These are phyloP conservation scores for Vitis rotundifolia DNA, from an alignment of 164 flowering plant genomes.

Conservation along the genomic window DNA sequence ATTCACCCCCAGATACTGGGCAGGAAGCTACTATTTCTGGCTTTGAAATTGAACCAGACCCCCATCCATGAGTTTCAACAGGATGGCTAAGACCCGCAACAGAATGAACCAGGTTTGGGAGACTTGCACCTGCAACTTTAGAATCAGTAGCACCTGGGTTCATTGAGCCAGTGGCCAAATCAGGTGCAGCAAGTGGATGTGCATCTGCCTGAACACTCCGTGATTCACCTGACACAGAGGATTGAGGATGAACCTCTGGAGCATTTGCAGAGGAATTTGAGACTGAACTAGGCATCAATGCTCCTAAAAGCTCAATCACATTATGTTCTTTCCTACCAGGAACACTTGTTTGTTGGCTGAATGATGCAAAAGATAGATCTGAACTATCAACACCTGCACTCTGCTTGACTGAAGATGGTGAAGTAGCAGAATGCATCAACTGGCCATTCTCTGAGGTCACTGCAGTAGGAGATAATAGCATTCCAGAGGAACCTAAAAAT, in stretches of 20 bases:
- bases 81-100: constrained; percentile 13
- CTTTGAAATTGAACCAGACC: constrained; percentile 21
- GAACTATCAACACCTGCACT: constrained; percentile 7
- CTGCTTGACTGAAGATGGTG: constrained; percentile 10
- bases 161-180: constrained; percentile 9
- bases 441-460: constrained; percentile 17
- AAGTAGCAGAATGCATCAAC: background rate
- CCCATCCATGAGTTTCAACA: constrained; percentile 27
- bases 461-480: background rate
- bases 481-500: constrained; percentile 12
- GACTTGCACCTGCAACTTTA: constrained; percentile 15
- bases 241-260: constrained; percentile 22
- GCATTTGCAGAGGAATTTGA: constrained; percentile 11
- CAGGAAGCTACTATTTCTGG: constrained; percentile 13
- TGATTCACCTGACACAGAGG: constrained; percentile 15
- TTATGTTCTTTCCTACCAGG: constrained; percentile 2
- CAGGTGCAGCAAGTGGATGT: constrained; percentile 14
- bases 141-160: constrained; percentile 15
- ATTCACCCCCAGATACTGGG: constrained; percentile 15
- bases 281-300: background rate
- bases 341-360: constrained; percentile 9
- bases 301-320: constrained; percentile 3
- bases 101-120: constrained; percentile 23
- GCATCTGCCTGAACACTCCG: constrained; percentile 7
- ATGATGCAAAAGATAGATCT: constrained; percentile 6